A percentile compares a stretch with the other conserved stretches of the same genome.
These are phyloP conservation scores for Crotalaria pallida DNA, from an alignment of 306 rosid species.

Conservation along the genomic window DNA sequence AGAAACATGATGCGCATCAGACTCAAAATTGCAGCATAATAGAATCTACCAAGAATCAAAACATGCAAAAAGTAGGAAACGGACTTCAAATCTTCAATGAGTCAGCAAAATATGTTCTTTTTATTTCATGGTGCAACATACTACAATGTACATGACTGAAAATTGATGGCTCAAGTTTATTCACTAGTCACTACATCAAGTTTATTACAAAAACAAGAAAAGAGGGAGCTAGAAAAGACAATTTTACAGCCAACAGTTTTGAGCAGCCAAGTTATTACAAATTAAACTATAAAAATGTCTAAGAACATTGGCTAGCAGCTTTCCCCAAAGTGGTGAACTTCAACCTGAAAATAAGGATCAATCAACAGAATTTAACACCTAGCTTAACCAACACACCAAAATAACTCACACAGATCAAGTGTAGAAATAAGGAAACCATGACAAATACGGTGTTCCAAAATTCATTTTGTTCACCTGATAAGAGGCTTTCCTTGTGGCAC, in stretches of 20 bases:
- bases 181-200: not conserved
- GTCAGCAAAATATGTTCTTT: conserved; percentile 2
- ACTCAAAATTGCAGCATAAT: too few species aligned
- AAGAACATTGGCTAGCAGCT: conserved; percentile 60
- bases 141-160: conserved; percentile 14
- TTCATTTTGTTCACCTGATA: conserved; percentile 49
- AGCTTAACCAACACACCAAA: not conserved
- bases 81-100: not conserved
- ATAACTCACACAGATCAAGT: not conserved
- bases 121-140: conserved; percentile 9
- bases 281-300: conserved; percentile 13
- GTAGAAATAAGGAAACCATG: conserved; percentile 2
- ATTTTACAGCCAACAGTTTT: conserved; percentile 3
- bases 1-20: too few species aligned
- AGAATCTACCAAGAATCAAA: not conserved
- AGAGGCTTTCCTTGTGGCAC: conserved; percentile 54
- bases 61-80: not conserved
- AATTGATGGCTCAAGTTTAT: conserved; percentile 22
- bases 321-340: conserved; percentile 77
- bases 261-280: not conserved
- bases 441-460: not conserved
- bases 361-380: conserved; percentile 5
- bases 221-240: conserved; percentile 7
- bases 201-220: conserved; percentile 22
- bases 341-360: conserved; percentile 49